Percentiles rank a stretch among this genome's conserved stretches.
These are phyloP conservation scores for Amaranthus cruentus DNA, from an alignment of 148 eudicot species.

Conservation along the genomic window DNA sequence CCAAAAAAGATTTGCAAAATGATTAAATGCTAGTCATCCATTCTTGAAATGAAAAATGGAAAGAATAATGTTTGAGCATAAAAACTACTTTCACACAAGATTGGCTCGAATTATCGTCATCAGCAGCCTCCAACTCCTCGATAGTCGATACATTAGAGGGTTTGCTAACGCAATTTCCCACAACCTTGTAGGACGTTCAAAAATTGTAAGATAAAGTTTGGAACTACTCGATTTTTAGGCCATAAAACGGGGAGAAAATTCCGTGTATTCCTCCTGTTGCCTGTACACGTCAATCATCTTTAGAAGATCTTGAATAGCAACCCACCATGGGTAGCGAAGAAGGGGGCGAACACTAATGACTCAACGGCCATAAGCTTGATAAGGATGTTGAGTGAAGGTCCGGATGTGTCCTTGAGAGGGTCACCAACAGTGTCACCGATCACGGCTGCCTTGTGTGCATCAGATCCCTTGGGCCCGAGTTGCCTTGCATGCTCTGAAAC, in stretches of 20 bases:
- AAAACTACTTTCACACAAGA: conserved; percentile 16
- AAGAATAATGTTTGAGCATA: conserved; percentile 25
- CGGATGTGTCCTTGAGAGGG: conserved; percentile 95
- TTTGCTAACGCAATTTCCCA: conserved; percentile 5
- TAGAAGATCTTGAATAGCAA: conserved; percentile 76
- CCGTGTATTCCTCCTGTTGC: conserved; percentile 8
- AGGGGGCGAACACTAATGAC: conserved; percentile 91
- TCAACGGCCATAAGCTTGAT: conserved; percentile 98
- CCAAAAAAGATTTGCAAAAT: conserved; percentile 15
- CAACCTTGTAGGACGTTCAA: conserved; percentile 25
- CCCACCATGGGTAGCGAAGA: conserved; percentile 92
- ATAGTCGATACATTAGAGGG: conserved; percentile 8
- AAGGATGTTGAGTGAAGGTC: conserved; percentile 85
- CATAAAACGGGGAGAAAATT: conserved; percentile 12
- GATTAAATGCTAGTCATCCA: conserved; percentile 11
- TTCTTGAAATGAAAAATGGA: conserved; percentile 4
- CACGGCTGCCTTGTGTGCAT: conserved; percentile 88
- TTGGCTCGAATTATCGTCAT: conserved; percentile 25
- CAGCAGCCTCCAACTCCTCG: conserved; percentile 4
- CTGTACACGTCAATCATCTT: neutral
- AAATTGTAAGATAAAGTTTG: conserved; percentile 23
- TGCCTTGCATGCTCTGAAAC: conserved; percentile 65
- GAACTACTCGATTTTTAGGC: conserved; percentile 19
- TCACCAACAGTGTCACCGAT: conserved; percentile 92
- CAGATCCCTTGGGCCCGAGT: conserved; percentile 88